A percentile compares a stretch with the other conserved stretches of the same genome.
phyloP scores from a whole-genome alignment of 257 asterid genomes.

The Nicotiana otophora region DNA sequence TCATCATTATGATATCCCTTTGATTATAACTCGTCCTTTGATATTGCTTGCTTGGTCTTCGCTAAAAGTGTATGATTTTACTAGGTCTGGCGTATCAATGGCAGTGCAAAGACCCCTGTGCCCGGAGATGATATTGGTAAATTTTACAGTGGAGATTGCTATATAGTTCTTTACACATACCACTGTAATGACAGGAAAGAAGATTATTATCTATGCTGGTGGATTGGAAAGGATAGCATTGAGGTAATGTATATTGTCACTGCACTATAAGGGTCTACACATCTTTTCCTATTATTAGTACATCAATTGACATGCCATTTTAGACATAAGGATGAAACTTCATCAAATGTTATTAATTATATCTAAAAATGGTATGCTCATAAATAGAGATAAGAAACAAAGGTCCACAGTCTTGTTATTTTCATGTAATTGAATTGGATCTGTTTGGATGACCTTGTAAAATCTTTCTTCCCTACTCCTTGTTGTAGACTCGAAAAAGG shows the following conservation, averaged over 20 bases:
- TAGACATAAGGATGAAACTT: too few relatives aligned
- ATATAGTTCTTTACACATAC: slow-evolving; percentile 77
- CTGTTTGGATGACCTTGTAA: not conserved
- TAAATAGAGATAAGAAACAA: not conserved
- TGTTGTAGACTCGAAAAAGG: not conserved
- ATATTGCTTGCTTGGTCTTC: not conserved
- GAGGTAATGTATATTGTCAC: slow-evolving; percentile 48
- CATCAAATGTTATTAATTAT: too few relatives aligned
- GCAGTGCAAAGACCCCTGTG: slow-evolving; percentile 73
- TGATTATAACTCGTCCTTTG: not conserved
- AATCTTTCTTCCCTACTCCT: not conserved
- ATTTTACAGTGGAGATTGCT: slow-evolving; percentile 95
- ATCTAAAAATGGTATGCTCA: not conserved
- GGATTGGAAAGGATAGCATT: slow-evolving; percentile 95
- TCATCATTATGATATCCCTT: not conserved
- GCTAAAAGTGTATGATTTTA: not conserved
- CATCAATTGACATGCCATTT: not conserved
- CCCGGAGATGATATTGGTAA: slow-evolving; percentile 76
- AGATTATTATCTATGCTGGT: slow-evolving; percentile 79
- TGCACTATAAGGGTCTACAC: not conserved
- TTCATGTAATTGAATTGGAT: not conserved
- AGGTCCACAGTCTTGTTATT: not conserved
- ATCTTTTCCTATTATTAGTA: not conserved
- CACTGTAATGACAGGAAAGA: slow-evolving; percentile 87
- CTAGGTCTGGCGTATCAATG: slow-evolving; percentile 93